phyloP scores from a whole-genome alignment of 2,329 filamentous ascomycete species.

The Lasiodiplodia theobromae region DNA sequence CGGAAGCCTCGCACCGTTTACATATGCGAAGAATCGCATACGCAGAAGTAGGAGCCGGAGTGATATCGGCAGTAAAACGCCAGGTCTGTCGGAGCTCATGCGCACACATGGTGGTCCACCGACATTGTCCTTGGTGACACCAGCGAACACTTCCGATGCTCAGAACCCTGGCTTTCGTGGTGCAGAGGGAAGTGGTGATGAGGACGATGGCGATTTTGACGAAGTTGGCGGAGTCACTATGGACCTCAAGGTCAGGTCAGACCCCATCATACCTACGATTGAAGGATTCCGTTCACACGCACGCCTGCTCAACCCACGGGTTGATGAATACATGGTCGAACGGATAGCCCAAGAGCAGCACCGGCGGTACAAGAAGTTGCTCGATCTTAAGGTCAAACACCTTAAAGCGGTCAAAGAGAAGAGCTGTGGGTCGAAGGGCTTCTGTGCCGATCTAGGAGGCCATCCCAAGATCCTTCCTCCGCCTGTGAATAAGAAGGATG shows the following conservation, averaged over 20 bases:
- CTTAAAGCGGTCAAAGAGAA: slow-evolving; percentile 62
- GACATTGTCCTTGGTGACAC: slow-evolving; percentile 61
- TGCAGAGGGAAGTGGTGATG: slow-evolving; percentile 39
- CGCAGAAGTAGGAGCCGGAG: slow-evolving; percentile 64
- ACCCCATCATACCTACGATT: slow-evolving; percentile 74
- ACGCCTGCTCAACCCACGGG: slow-evolving; percentile 73
- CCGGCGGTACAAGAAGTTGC: slow-evolving; percentile 77
- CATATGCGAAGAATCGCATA: slow-evolving; percentile 51
- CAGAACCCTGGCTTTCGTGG: slow-evolving; percentile 33
- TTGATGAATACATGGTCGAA: slow-evolving; percentile 74
- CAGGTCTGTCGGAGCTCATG: slow-evolving; percentile 62
- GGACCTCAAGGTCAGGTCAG: slow-evolving; percentile 67
- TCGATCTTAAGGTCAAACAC: slow-evolving; percentile 75
- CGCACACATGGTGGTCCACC: slow-evolving; percentile 65
- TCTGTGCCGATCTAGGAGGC: slow-evolving; percentile 74
- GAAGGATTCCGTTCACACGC: slow-evolving; percentile 81
- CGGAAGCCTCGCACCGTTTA: slow-evolving; percentile 44
- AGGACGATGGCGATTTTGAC: slow-evolving; percentile 49
- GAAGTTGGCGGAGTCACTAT: slow-evolving; percentile 59
- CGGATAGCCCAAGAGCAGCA: slow-evolving; percentile 84
- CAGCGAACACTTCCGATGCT: slow-evolving; percentile 46
- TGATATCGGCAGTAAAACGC: slow-evolving; percentile 57
- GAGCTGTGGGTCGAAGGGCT: slow-evolving; percentile 66
- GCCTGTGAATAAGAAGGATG: slow-evolving; percentile 60
- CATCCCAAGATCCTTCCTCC: slow-evolving; percentile 67